These are phyloP conservation scores for Omphalotus guepiniiformis DNA, from an alignment of 768 basidiomycete genomes.

Conservation along the genomic window DNA sequence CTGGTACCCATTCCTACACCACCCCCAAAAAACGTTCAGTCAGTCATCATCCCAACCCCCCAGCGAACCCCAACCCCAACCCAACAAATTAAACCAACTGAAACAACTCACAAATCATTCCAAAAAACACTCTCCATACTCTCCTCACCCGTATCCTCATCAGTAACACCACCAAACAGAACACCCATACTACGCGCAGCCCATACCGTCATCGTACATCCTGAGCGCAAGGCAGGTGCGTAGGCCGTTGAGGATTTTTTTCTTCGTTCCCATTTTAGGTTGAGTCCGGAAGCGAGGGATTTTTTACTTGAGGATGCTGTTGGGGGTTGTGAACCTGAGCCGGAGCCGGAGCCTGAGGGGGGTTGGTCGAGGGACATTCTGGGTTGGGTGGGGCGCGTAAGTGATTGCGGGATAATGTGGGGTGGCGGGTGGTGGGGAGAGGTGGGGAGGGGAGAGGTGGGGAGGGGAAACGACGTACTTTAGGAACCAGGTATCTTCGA, in stretches of 20 bases:
- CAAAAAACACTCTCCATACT: conserved; percentile 80
- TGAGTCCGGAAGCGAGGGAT: conserved; percentile 26
- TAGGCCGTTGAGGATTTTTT: conserved; percentile 69
- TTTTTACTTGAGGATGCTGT: not conserved
- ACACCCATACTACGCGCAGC: conserved; percentile 60
- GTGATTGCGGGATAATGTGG: conserved; percentile 14
- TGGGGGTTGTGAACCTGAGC: not conserved
- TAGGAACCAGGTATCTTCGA: conserved; percentile 89
- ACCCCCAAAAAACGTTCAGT: not conserved
- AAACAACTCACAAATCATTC: conserved; percentile 67
- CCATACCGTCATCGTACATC: conserved; percentile 89
- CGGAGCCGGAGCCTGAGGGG: conserved; percentile 7
- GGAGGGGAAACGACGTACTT: conserved; percentile 50
- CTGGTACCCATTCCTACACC: conserved; percentile 70
- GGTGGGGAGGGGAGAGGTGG: not conserved
- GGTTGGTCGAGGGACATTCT: conserved; percentile 17
- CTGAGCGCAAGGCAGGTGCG: conserved; percentile 68
- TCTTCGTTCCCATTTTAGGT: conserved; percentile 81
- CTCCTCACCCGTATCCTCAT: conserved; percentile 84
- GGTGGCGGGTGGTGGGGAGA: not conserved
- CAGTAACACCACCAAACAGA: conserved; percentile 83
- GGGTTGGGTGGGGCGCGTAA: conserved; percentile 15
- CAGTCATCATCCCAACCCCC: too few species aligned
- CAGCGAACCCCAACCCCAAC: not conserved
- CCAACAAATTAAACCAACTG: not conserved